These are phyloP conservation scores for Nitzschia sp. DNA, from an alignment of 108 stramenopile genomes.

Conservation along the genomic window DNA sequence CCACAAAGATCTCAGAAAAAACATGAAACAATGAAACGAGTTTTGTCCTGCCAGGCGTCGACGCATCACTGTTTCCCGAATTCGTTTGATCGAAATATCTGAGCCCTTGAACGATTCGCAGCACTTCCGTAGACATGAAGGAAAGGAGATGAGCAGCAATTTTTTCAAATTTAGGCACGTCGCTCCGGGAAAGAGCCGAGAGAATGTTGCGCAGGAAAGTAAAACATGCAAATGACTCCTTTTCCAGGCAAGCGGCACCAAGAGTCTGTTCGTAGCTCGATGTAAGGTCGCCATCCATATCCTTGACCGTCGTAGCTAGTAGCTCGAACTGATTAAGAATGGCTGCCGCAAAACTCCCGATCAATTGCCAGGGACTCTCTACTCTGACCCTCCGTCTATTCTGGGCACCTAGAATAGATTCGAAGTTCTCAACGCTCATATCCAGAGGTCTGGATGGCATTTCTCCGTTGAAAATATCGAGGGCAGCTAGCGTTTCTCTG, in stretches of 20 bases:
- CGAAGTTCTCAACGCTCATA: neutral
- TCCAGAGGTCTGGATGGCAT: neutral
- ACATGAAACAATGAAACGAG: slow-evolving; percentile 17
- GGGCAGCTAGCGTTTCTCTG: slow-evolving; percentile 11
- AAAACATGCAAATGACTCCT: slow-evolving; percentile 25
- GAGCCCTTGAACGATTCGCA: slow-evolving; percentile 22
- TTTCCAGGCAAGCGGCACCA: slow-evolving; percentile 22
- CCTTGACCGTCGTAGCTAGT: neutral
- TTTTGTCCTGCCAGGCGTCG: slow-evolving; percentile 6
- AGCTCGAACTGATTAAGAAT: neutral
- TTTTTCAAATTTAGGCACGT: neutral
- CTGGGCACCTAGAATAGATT: slow-evolving; percentile 2
- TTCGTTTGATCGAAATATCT: slow-evolving; percentile 33
- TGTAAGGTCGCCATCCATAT: slow-evolving; percentile 17
- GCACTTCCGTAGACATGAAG: slow-evolving; percentile 8
- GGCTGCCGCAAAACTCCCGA: slow-evolving; percentile 5
- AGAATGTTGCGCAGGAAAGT: slow-evolving; percentile 18
- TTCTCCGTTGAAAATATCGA: slow-evolving; percentile 28
- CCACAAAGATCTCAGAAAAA: slow-evolving; percentile 27
- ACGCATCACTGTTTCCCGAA: neutral
- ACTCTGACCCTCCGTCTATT: slow-evolving; percentile 9
- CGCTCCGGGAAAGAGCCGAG: neutral
- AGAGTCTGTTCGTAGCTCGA: neutral
- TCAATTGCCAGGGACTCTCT: slow-evolving; percentile 15
- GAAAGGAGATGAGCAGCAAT: neutral